phyloP scores from a whole-genome alignment of 768 basidiomycete species.

The Clathrus columnatus region DNA sequence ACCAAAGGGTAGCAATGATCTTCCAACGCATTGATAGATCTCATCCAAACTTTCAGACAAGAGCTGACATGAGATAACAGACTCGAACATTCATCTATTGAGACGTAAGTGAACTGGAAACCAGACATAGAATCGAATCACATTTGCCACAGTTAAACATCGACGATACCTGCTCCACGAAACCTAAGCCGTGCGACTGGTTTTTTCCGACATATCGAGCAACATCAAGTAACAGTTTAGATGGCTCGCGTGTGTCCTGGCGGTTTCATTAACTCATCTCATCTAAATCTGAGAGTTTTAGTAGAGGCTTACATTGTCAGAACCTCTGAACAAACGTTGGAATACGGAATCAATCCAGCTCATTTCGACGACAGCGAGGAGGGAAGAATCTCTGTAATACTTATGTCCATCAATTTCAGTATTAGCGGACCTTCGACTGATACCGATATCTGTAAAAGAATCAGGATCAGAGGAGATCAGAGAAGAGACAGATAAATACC shows the following conservation, averaged over 20 bases:
- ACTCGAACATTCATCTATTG: neutral
- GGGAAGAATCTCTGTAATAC: slow-evolving; percentile 14
- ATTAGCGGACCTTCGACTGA: neutral
- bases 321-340: no score
- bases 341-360: slow-evolving; percentile 48
- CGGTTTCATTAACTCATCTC: slow-evolving; percentile 2
- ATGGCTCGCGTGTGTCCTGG: slow-evolving; percentile 23
- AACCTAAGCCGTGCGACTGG: slow-evolving; percentile 19
- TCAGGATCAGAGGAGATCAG: neutral
- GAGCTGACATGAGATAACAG: neutral
- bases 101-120: neutral
- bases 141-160: neutral
- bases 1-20: neutral
- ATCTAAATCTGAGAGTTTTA: slow-evolving; percentile 10
- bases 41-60: neutral
- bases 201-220: slow-evolving; percentile 32
- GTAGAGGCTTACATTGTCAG: no score
- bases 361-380: slow-evolving; percentile 29
- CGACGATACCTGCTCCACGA: neutral
- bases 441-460: no score
- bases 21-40: neutral
- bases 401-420: neutral
- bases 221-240: slow-evolving; percentile 36
- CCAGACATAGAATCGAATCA: neutral
- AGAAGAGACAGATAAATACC: neutral